These are phyloP conservation scores for Diplogelasinospora grovesii DNA, from an alignment of 495 filamentous ascomycete genomes.

Conservation along the genomic window DNA sequence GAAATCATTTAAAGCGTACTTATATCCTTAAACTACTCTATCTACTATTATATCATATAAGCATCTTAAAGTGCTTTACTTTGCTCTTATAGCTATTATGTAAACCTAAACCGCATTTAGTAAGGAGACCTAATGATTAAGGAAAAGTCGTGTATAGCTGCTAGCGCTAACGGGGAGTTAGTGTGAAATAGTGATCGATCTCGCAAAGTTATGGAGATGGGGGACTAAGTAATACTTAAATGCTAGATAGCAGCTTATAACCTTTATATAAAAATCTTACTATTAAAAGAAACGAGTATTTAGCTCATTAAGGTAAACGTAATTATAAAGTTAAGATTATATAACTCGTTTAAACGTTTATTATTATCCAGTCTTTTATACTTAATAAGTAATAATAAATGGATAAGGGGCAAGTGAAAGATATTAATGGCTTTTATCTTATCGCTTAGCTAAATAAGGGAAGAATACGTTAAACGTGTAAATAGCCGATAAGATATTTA, in stretches of 20 bases:
- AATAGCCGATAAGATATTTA: too few species aligned
- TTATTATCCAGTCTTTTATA: slow-evolving; percentile 79
- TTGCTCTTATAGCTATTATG: slow-evolving; percentile 53
- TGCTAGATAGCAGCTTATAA: slow-evolving; percentile 74
- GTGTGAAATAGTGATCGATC: slow-evolving; percentile 79
- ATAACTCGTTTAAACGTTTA: slow-evolving; percentile 86
- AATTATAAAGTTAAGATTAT: slow-evolving; percentile 57
- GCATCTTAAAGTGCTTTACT: slow-evolving; percentile 54
- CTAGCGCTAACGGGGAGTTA: slow-evolving; percentile 59
- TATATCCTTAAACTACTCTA: slow-evolving; percentile 36
- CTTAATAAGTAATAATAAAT: too few species aligned
- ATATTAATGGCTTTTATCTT: too few species aligned
- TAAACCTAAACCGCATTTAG: slow-evolving; percentile 46
- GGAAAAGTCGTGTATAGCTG: slow-evolving; percentile 37
- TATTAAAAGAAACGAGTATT: slow-evolving; percentile 46
- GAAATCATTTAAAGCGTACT: slow-evolving; percentile 81
- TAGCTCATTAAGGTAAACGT: slow-evolving; percentile 43
- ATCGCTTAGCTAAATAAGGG: too few species aligned
- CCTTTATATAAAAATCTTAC: slow-evolving; percentile 64
- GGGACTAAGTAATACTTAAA: slow-evolving; percentile 45
- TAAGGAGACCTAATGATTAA: slow-evolving; percentile 24
- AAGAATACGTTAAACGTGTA: too few species aligned
- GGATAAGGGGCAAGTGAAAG: too few species aligned
- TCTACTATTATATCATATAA: slow-evolving; percentile 43
- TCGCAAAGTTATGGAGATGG: slow-evolving; percentile 44